Percentiles rank a stretch among this genome's conserved stretches.
These are phyloP conservation scores for Neurospora cerealis DNA, from an alignment of 495 filamentous ascomycete species.

Conservation along the genomic window DNA sequence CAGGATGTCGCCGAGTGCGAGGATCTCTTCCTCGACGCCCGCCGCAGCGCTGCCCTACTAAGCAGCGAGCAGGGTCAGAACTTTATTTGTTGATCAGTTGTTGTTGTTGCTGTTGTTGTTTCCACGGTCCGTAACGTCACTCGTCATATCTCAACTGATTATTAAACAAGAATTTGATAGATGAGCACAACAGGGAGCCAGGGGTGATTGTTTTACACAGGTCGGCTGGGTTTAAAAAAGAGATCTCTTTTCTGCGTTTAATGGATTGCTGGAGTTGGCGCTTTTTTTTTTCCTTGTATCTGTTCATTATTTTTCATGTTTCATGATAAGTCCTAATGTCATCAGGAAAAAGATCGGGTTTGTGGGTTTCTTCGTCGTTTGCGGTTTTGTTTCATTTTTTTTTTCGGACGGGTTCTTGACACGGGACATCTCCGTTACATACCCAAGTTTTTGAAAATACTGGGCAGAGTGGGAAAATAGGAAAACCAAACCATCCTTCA, in stretches of 20 bases:
- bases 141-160: conserved; percentile 28
- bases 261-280: conserved; percentile 17
- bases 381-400: neutral
- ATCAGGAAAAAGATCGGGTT: neutral
- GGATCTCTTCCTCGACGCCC: conserved; percentile 82
- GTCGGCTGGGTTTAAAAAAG: conserved; percentile 21
- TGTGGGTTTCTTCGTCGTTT: neutral
- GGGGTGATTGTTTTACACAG: neutral
- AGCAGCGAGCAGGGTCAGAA: conserved; percentile 49
- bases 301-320: neutral
- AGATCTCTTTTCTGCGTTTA: conserved; percentile 9
- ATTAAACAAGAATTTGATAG: conserved; percentile 20
- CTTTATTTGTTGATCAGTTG: conserved; percentile 45
- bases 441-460: neutral
- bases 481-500: neutral
- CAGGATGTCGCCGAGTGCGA: conserved; percentile 82
- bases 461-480: neutral
- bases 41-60: conserved; percentile 67
- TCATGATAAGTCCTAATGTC: neutral
- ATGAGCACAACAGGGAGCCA: conserved; percentile 6
- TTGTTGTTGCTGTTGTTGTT: neutral
- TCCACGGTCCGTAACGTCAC: conserved; percentile 14
- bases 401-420: neutral
- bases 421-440: neutral
- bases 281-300: conserved; percentile 4